Evolutionary conservation across 1,284 basidiomycete genomes (phyloP).

Genomic region (Malassezia vespertilionis): DNA sequence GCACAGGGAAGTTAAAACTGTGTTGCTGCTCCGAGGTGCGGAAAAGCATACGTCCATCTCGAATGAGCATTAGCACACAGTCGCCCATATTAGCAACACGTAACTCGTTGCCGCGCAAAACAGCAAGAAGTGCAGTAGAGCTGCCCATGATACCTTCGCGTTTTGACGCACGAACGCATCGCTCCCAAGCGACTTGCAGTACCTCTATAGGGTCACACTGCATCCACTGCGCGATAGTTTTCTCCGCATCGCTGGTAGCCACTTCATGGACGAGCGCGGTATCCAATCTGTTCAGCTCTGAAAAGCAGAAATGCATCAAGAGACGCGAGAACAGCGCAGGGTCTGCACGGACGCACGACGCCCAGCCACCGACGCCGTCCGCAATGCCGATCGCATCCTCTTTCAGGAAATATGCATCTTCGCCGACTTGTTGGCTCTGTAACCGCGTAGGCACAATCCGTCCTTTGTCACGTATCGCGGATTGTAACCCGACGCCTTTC

Average conservation of each 20-base stretch:
- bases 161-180: conserved; percentile 49
- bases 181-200: conserved; percentile 55
- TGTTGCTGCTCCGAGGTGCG: conserved; percentile 90
- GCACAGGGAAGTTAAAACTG: conserved; percentile 81
- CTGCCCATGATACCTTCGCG: conserved; percentile 54
- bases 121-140: conserved; percentile 54
- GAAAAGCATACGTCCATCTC: conserved; percentile 68
- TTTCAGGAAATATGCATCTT: conserved; percentile 73
- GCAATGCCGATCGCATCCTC: conserved; percentile 73
- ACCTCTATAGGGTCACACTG: conserved; percentile 52
- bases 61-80: conserved; percentile 67
- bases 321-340: conserved; percentile 71
- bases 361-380: conserved; percentile 81
- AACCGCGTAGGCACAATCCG: conserved; percentile 38
- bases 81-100: conserved; percentile 85
- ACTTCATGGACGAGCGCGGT: conserved; percentile 18
- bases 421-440: conserved; percentile 63
- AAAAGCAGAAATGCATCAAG: conserved; percentile 71
- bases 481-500: conserved; percentile 22
- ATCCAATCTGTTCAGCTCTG: conserved; percentile 49
- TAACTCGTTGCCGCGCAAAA: conserved; percentile 62
- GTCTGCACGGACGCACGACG: conserved; percentile 51
- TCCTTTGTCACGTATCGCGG: conserved; percentile 37
- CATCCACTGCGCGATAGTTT: conserved; percentile 25
- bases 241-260: conserved; percentile 20